Conservation (phyloP, 345 rosid species). For the Rhizophora apiculata region DNA sequence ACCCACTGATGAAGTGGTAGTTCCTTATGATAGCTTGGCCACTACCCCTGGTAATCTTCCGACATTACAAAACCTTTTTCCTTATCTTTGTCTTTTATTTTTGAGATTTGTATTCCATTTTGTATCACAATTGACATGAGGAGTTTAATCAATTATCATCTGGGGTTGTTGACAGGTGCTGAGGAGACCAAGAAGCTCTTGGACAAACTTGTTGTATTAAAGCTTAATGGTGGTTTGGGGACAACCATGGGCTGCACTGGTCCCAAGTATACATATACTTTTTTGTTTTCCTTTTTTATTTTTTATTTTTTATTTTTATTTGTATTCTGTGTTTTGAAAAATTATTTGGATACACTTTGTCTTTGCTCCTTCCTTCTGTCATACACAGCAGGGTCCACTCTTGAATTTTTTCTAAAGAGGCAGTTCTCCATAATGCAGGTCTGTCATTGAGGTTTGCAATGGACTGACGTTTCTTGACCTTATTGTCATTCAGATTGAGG, state of each 20-base stretch:
- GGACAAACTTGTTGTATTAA: slow-evolving; percentile 88
- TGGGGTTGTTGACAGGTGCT: slow-evolving; percentile 44
- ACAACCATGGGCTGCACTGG: slow-evolving; percentile 99
- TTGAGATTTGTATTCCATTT: not conserved
- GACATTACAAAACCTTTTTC: not conserved
- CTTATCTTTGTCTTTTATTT: not conserved
- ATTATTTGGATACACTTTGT: not conserved
- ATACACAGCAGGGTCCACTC: too few relatives aligned
- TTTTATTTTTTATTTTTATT: too few relatives aligned
- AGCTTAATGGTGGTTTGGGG: slow-evolving; percentile 98
- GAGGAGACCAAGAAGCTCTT: slow-evolving; percentile 69
- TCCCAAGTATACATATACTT: slow-evolving; percentile 61
- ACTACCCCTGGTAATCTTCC: slow-evolving; percentile 39
- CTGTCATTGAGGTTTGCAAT: slow-evolving; percentile 93
- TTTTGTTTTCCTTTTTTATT: not conserved
- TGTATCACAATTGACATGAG: not conserved
- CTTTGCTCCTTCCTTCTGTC: not conserved
- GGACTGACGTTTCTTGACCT: slow-evolving; percentile 97
- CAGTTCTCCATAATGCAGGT: slow-evolving; percentile 40
- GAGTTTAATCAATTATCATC: not conserved
- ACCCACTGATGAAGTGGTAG: slow-evolving; percentile 57
- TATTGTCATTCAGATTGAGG: slow-evolving; percentile 96
- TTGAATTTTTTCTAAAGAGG: too few relatives aligned
- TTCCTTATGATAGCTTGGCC: slow-evolving; percentile 49
- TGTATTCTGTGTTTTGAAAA: not conserved